These are phyloP conservation scores for Pythium myriotylum DNA, from an alignment of 352 stramenopile species.

Conservation along the genomic window DNA sequence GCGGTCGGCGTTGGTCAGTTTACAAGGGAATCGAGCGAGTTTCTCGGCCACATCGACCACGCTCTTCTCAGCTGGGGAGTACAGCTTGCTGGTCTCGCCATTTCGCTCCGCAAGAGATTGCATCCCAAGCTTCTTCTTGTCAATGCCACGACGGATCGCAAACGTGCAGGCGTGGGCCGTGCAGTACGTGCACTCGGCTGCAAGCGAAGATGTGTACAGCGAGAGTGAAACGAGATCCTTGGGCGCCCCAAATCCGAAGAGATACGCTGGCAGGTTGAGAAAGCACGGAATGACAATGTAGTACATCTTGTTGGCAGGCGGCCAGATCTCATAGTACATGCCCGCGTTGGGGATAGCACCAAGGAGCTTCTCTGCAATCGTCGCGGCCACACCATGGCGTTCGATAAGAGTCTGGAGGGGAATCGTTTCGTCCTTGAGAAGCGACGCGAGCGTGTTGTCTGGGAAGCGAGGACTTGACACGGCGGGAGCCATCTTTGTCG, in stretches of 20 bases:
- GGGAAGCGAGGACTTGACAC: constrained; percentile 8
- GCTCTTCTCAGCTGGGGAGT: constrained; percentile 15
- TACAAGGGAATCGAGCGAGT: constrained; percentile 20
- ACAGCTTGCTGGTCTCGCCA: constrained; percentile 3
- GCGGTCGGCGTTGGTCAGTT: constrained; percentile 23
- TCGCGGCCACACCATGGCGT: constrained; percentile 21
- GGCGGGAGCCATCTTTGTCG: no score
- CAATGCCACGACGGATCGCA: constrained; percentile 19
- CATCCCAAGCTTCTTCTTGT: constrained; percentile 17
- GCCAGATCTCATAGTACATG: constrained; percentile 31
- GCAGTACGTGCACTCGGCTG: constrained; percentile 23
- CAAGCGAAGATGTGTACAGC: constrained; percentile 24
- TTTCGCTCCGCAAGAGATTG: constrained; percentile 7
- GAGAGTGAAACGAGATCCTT: constrained; percentile 23
- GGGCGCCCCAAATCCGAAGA: constrained; percentile 24
- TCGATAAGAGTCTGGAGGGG: constrained; percentile 16
- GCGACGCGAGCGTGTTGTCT: constrained; percentile 19
- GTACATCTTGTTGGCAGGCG: constrained; percentile 28
- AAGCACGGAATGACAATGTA: constrained; percentile 27
- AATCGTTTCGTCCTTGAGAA: constrained; percentile 22
- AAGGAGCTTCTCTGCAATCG: constrained; percentile 20
- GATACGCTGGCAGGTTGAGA: constrained; percentile 22
- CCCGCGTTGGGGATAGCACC: constrained; percentile 25
- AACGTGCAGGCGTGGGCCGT: constrained; percentile 28
- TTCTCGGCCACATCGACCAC: constrained; percentile 20